Base-by-base conservation (phyloP, 768 basidiomycete species). In the Mycena albidolilacea region DNA sequence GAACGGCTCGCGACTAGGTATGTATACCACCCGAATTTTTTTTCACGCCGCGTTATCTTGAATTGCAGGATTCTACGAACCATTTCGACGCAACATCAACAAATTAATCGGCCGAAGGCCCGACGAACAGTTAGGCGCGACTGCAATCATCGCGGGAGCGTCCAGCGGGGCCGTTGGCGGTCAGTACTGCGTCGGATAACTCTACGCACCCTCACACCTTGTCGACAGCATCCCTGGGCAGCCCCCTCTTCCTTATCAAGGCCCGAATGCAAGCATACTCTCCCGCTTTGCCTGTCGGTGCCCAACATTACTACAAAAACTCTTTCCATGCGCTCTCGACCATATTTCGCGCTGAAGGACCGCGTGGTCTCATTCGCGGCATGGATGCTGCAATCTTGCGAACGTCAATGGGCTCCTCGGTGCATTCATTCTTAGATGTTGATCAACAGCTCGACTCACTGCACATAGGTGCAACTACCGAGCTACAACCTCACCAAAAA, bases 221-320 rank as follows among this genome's bases (percentile, higher is more conserved):
- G 64, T 46, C 44, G 2, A 48, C 70, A 94, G 94, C 94, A 0
- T 86, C 88, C 63, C 82, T 97, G 54, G 97, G 96, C 52, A 97
- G 95, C 80, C 97, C 97, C 0, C 84, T 98, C 14, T 99, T 98
- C 83, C 85, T 99, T 69, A 91, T 99, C 80, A 99, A 99, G 84
- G 98, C 98, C 7, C 91, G 98, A 57, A 98, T 99, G 94, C 98
- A 99, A 88, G 98, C 98, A 38, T 99, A 96, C 83, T 99, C 97
- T 0, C 97, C 97, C 8, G 90, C 92, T 50, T 87, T 98, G 12
- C 97, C 98, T 9, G 95, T 99, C 65, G 98, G 98, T 70, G 88
- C 96, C 10, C 98, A 99, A 79, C 97, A 97, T 81, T 80, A 95
- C 77, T 99, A 99, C 85, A 95, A 92, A 77, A 93, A 82, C 76